Evolutionary conservation across 805 yeast species (phyloP), one percentile per base, ranked within the genome.

Genomic region (Babjeviella inositovora): DNA sequence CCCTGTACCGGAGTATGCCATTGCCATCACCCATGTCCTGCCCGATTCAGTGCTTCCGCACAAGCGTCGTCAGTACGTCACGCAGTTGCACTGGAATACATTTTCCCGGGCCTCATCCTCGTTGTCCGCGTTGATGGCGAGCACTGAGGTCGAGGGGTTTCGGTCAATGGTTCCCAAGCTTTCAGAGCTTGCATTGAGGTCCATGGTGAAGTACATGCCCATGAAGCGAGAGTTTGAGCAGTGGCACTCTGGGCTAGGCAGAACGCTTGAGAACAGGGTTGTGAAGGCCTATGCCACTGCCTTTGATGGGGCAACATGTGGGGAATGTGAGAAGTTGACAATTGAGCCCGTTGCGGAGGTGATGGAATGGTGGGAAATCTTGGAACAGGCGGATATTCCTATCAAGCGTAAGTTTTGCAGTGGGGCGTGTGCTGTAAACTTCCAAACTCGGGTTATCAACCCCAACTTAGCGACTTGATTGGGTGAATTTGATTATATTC

Each of bases 291-390:
- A 70, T n/a, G 53, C 59, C 14, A 59, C 58, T 31, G 76, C 62
- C 2, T 39, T 51, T 4, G 53, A 56, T 32, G 56, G 58, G 9
- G 73, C 68, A 28, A 45, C 53, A 1, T 70, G 80, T 37, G 60
- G 67, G 3, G 47, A 50, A 19, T 70, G 80, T 39, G 41, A 50
- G 6, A 28, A 41, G 4, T 46, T 57, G n/a, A 49, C 61, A 3
- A 58, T 68, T 5, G 70, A 68, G 26, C 64, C 73, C 3, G 52
- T 57, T 8, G 77, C 76, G 0, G 72, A 70, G 32, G 53, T 61
- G 2, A 37, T 60, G 29, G 79, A 70, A 37, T 70, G 77, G 77
- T 70, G 80, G 79, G 71, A 70, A 33, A 50, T 68, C 22, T 50
- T 61, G 23, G 57, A 51, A 18, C 60, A 69, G 26, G 50, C 43